phyloP scores from a whole-genome alignment of 805 yeast species.

The Spathaspora boniae region DNA sequence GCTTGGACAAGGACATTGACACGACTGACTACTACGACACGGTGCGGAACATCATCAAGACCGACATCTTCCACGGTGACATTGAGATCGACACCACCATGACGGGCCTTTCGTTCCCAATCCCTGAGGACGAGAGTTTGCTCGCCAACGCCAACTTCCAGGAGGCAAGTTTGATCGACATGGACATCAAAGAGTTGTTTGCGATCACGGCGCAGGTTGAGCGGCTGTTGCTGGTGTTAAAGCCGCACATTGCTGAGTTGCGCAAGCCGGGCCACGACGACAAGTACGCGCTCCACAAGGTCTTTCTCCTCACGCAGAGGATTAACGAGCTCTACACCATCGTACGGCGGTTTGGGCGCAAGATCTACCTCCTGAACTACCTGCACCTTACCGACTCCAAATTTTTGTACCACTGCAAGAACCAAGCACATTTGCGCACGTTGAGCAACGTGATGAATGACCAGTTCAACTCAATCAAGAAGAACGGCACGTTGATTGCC shows the following conservation, averaged over 20 bases:
- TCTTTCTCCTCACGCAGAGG: slow-evolving; percentile 43
- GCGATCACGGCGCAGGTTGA: slow-evolving; percentile 24
- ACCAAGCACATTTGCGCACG: slow-evolving; percentile 24
- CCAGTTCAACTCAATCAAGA: slow-evolving; percentile 40
- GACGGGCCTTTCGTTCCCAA: too few species aligned
- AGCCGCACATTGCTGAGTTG: slow-evolving; percentile 15
- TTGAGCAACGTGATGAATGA: slow-evolving; percentile 28
- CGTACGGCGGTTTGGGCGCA: slow-evolving; percentile 46
- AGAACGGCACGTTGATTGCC: slow-evolving; percentile 48
- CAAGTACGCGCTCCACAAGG: slow-evolving; percentile 42
- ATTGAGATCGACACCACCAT: slow-evolving; percentile 22
- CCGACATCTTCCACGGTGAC: slow-evolving; percentile 21
- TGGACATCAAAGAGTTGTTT: slow-evolving; percentile 34
- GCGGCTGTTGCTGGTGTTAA: slow-evolving; percentile 23
- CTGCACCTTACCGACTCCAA: slow-evolving; percentile 42
- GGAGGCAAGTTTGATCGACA: slow-evolving; percentile 34
- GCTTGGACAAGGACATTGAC: slow-evolving; percentile 3
- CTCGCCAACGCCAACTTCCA: slow-evolving; percentile 15
- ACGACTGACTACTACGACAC: slow-evolving; percentile 12
- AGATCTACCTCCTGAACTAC: slow-evolving; percentile 42
- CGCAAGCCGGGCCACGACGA: slow-evolving; percentile 5
- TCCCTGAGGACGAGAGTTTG: slow-evolving; percentile 14
- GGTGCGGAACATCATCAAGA: slow-evolving; percentile 18
- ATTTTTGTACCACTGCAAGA: slow-evolving; percentile 22
- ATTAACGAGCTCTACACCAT: slow-evolving; percentile 49